Evolutionary conservation across 2,329 filamentous ascomycete species (phyloP).

Genomic region (Aspergillus pseudoglaucus): DNA sequence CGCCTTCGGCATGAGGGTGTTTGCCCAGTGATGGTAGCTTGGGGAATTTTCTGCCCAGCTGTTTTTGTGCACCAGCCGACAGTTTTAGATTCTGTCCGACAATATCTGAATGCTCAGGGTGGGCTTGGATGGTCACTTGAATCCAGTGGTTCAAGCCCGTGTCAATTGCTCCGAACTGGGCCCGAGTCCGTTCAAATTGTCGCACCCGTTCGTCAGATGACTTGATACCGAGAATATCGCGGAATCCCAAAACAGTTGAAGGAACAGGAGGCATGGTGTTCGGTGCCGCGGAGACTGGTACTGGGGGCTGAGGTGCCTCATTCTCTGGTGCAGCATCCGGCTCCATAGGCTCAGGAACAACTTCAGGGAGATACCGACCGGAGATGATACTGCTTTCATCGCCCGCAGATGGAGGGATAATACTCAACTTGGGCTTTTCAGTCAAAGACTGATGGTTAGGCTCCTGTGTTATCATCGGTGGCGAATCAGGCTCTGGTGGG

Average conservation of each 20-base stretch:
- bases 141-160: conserved; percentile 65
- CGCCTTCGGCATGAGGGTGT: conserved; percentile 21
- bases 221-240: conserved; percentile 68
- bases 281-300: conserved; percentile 8
- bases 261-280: background rate
- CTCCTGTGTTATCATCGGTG: conserved; percentile 5
- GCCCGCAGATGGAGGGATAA: conserved; percentile 19
- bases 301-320: conserved; percentile 2
- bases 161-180: conserved; percentile 64
- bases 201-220: conserved; percentile 62
- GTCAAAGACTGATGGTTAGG: conserved; percentile 5
- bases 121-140: conserved; percentile 40
- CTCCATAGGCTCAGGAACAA: conserved; percentile 4
- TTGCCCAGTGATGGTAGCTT: conserved; percentile 32
- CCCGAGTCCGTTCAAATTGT: conserved; percentile 65
- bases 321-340: conserved; percentile 2
- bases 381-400: conserved; percentile 13
- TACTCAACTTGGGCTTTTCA: conserved; percentile 26
- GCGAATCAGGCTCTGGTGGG: conserved; percentile 10
- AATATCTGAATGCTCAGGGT: conserved; percentile 49
- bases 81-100: conserved; percentile 30
- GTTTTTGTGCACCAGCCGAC: conserved; percentile 22
- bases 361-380: conserved; percentile 8
- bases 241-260: conserved; percentile 54
- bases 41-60: conserved; percentile 33